A percentile compares a stretch with the other conserved stretches of the same genome.
Evolutionary conservation across 164 flowering plant species (phyloP).

Genomic region (Kingdonia uniflora): DNA sequence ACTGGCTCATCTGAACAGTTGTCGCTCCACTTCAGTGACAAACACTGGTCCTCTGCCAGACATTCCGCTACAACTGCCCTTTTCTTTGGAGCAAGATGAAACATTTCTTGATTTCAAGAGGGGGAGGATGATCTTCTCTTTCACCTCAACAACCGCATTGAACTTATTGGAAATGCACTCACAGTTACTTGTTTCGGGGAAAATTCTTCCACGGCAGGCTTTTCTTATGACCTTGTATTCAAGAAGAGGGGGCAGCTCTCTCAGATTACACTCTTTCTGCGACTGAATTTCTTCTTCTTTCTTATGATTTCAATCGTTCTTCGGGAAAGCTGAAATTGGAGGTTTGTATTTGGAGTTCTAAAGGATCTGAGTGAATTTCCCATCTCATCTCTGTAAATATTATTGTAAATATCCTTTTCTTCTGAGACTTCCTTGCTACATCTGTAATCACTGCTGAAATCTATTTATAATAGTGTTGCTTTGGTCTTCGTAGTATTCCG

Average conservation of each 20-base stretch:
- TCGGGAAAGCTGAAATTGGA: constrained; percentile 36
- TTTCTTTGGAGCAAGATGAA: constrained; percentile 23
- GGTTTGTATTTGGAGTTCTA: constrained; percentile 40
- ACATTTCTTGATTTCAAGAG: constrained; percentile 33
- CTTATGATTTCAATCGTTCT: constrained; percentile 21
- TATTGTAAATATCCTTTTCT: not conserved
- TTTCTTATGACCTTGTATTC: constrained; percentile 36
- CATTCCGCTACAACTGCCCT: constrained; percentile 40
- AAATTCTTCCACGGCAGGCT: constrained; percentile 26
- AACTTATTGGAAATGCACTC: constrained; percentile 35
- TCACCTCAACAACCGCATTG: constrained; percentile 33
- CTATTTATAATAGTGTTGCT: too few relatives aligned
- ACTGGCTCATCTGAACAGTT: constrained; percentile 36
- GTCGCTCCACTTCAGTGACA: constrained; percentile 43
- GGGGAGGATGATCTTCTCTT: constrained; percentile 51
- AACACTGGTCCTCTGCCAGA: constrained; percentile 40
- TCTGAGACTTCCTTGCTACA: not conserved
- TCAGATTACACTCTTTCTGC: constrained; percentile 36
- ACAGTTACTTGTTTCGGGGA: constrained; percentile 30
- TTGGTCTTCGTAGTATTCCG: too few relatives aligned
- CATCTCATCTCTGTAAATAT: not conserved
- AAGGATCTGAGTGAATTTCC: constrained; percentile 10
- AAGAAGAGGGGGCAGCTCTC: constrained; percentile 35
- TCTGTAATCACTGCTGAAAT: not conserved
- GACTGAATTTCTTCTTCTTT: constrained; percentile 45